Evolutionary conservation across 306 rosid species (phyloP).

Genomic region (Rubus parviflorus): DNA sequence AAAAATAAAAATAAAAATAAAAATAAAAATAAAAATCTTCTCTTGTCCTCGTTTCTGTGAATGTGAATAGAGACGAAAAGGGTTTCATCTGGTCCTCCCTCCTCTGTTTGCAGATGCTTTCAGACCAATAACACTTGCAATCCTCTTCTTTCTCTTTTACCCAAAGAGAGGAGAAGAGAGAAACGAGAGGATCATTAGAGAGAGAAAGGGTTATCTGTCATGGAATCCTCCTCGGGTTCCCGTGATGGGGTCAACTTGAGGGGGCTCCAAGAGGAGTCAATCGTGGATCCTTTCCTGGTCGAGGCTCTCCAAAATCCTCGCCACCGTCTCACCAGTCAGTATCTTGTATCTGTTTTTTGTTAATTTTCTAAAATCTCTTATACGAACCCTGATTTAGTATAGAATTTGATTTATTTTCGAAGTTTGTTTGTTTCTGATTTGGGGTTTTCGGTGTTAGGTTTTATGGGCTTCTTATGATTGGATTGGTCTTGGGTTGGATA

Average conservation of each 20-base stretch:
- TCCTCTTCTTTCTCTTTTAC: conserved; percentile 32
- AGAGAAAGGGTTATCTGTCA: conserved; percentile 25
- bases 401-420: background rate
- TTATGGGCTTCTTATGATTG: background rate
- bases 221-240: conserved; percentile 56
- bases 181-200: conserved; percentile 24
- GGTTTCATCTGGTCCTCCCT: conserved; percentile 13
- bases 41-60: no score
- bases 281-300: conserved; percentile 88
- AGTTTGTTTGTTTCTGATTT: conserved; percentile 14
- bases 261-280: conserved; percentile 52
- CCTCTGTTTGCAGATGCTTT: conserved; percentile 23
- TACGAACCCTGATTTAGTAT: background rate
- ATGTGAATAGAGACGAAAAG: conserved; percentile 14
- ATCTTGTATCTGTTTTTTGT: background rate
- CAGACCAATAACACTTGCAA: conserved; percentile 25
- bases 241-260: conserved; percentile 28
- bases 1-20: no score
- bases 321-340: conserved; percentile 79
- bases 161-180: conserved; percentile 23
- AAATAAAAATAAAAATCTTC: no score
- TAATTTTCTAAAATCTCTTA: background rate
- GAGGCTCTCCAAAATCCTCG: conserved; percentile 96
- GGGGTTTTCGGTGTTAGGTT: conserved; percentile 6
- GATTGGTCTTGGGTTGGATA: background rate